Evolutionary conservation across 257 asterid genomes (phyloP), one percentile per base, ranked within the genome.

Genomic region (Coffea eugenioides): DNA sequence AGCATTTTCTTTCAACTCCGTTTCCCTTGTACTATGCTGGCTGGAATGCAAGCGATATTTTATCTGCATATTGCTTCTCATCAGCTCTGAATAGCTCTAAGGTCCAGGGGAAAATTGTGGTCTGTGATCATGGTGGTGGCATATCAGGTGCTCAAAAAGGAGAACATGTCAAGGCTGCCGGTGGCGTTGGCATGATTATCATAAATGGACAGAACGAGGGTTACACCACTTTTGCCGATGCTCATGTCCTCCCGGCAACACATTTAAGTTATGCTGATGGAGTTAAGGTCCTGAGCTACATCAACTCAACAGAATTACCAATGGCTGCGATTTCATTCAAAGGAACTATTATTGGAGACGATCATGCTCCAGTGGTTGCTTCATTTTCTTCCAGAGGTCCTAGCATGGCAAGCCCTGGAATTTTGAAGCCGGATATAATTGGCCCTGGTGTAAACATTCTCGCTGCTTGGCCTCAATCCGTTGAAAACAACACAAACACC

Each of bases 381-480:
- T 73, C 77, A 12, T 79, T 79, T 49, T 79, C 82, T 49, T 79
- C 82, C 2, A 72, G 82, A 73, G 82, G 82, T 62, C 82, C 82
- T 8, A 72, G 13, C 57, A 6, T 3, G 4, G 67, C 57, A 7
- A 73, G 78, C 66, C 78, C 36, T 18, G 78, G 74, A 39, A 79
- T 79, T 46, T 61, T 79, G 54, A 79, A 79, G 51, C 82, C 78
- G 14, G 82, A 79, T 62, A 79, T 79, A 11, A 31, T 79, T 1
- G 78, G 82, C 73, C 82, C 82, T 0, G 82, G 82, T 2, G 78
- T 79, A 64, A 79, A 79, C 43, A 79, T 79, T 66, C 56, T 79
- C 8, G 82, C 82, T 72, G 82, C 82, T 34, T 79, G 82, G 82
- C 27, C 4, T 73, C 43, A 5, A 3, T 62, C 74, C 20, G 78